These are phyloP conservation scores for Eucalyptus erythrocorys DNA, from an alignment of 345 rosid genomes.

Conservation along the genomic window DNA sequence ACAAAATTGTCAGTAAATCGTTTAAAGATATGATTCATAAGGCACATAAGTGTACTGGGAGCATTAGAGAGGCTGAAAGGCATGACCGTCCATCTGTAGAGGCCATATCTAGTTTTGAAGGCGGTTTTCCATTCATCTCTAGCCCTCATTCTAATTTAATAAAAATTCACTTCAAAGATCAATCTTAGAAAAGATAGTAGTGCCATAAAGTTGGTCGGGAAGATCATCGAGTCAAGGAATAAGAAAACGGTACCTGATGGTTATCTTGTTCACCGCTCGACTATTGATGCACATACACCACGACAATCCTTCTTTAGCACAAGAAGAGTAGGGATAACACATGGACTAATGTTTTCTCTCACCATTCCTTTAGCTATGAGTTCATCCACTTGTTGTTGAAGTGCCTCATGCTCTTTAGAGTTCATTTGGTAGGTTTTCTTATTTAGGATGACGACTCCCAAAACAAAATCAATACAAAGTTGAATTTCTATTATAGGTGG, in stretches of 20 bases:
- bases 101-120: not conserved
- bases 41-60: not conserved
- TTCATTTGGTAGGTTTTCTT: not conserved
- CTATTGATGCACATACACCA: not conserved
- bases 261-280: not conserved
- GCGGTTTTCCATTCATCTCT: not conserved
- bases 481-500: not conserved
- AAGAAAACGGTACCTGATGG: not conserved
- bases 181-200: not conserved
- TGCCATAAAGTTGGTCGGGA: not conserved
- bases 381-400: not conserved
- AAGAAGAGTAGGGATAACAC: not conserved
- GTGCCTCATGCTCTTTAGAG: not conserved
- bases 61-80: not conserved
- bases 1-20: not conserved
- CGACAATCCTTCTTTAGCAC: not conserved
- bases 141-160: not conserved
- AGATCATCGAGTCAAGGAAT: not conserved
- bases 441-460: not conserved
- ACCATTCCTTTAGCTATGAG: too few species aligned
- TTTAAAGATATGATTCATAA: not conserved
- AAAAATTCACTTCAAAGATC: not conserved
- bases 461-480: not conserved
- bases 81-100: not conserved
- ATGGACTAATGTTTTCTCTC: not conserved